phyloP scores from a whole-genome alignment of 2,329 filamentous ascomycete genomes.

The Bimuria novae-zelandiae region DNA sequence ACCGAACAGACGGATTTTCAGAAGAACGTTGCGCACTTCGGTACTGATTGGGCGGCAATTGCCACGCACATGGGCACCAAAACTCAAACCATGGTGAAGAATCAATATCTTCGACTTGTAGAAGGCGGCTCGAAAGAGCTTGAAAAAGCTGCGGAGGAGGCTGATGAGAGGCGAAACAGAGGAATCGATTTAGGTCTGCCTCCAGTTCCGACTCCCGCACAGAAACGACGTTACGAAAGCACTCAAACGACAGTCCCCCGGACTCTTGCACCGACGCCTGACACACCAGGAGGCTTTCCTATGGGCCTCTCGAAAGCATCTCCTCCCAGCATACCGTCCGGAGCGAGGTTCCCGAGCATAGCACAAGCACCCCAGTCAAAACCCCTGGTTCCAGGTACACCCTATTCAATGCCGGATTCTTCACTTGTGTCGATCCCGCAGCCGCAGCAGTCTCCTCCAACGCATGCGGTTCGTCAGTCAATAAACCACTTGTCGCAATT shows the following conservation, averaged over 20 bases:
- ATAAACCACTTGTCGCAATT: slow-evolving; percentile 34
- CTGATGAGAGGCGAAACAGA: slow-evolving; percentile 47
- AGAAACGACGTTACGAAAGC: slow-evolving; percentile 54
- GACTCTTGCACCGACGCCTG: slow-evolving; percentile 52
- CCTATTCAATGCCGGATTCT: slow-evolving; percentile 32
- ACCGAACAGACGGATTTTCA: slow-evolving; percentile 80
- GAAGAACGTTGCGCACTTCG: slow-evolving; percentile 72
- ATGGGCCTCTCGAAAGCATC: slow-evolving; percentile 44
- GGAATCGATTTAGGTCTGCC: slow-evolving; percentile 55
- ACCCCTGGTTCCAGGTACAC: slow-evolving; percentile 26
- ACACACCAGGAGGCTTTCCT: slow-evolving; percentile 37
- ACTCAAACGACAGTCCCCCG: slow-evolving; percentile 46
- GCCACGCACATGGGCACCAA: slow-evolving; percentile 81
- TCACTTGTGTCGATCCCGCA: slow-evolving; percentile 31
- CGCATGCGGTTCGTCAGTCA: slow-evolving; percentile 30
- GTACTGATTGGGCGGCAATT: slow-evolving; percentile 77
- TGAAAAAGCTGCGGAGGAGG: slow-evolving; percentile 47
- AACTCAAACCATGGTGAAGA: slow-evolving; percentile 77
- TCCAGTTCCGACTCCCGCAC: slow-evolving; percentile 54
- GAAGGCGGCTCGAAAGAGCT: slow-evolving; percentile 51
- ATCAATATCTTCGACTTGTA: slow-evolving; percentile 54
- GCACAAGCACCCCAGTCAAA: slow-evolving; percentile 41
- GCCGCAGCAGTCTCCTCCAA: slow-evolving; percentile 36
- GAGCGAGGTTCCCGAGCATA: slow-evolving; percentile 35
- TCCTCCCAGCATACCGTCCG: slow-evolving; percentile 36